phyloP scores from a whole-genome alignment of 345 rosid species.

The Hibiscus mutabilis region DNA sequence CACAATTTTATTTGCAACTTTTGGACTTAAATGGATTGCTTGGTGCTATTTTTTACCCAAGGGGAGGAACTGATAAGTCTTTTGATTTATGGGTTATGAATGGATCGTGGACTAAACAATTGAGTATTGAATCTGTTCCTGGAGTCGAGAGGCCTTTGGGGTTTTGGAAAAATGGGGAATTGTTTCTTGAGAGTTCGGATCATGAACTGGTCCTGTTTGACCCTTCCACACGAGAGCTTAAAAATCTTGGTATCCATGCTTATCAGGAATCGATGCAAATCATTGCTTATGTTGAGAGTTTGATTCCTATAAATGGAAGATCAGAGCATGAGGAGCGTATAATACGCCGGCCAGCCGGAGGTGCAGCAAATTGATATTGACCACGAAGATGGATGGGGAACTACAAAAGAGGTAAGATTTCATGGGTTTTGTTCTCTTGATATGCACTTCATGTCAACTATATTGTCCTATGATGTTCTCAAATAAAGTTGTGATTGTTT shows the following conservation, averaged over 20 bases:
- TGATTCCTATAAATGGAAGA: not conserved
- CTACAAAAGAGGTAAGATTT: not conserved
- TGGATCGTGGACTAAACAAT: not conserved
- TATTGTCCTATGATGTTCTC: not conserved
- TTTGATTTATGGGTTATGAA: conserved; percentile 1
- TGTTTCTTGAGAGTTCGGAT: not conserved
- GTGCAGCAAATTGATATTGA: not conserved
- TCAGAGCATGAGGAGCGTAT: not conserved
- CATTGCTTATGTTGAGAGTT: not conserved
- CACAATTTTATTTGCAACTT: not conserved
- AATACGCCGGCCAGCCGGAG: not conserved
- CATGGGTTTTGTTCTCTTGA: not conserved
- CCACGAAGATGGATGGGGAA: not conserved
- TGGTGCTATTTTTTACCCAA: not conserved
- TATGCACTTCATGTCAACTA: not conserved
- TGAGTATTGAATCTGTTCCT: not conserved
- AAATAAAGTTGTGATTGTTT: not conserved
- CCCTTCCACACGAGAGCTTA: not conserved
- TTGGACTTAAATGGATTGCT: not conserved
- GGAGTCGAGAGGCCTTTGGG: not conserved
- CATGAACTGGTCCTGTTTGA: not conserved
- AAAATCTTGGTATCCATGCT: not conserved
- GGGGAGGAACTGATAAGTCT: not conserved
- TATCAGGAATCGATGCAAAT: not conserved
- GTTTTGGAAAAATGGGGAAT: not conserved